Conservation (phyloP, 257 asterid genomes). For the Lithospermum erythrorhizon region DNA sequence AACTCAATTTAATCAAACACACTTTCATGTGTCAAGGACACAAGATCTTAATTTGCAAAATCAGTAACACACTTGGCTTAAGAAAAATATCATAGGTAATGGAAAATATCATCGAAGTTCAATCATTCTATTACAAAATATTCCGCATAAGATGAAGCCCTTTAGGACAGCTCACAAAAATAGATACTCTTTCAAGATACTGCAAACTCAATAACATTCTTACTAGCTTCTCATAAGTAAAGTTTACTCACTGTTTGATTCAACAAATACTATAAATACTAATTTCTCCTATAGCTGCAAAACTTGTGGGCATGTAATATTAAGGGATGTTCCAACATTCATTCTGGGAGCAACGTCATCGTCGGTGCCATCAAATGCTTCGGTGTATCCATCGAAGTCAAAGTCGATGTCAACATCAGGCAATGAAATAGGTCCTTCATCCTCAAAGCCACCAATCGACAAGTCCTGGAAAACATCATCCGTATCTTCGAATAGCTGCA, state of each 20-base stretch:
- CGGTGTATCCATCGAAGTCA: conserved; percentile 41
- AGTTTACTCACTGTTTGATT: conserved; percentile 3
- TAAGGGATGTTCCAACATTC: conserved; percentile 42
- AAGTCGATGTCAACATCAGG: conserved; percentile 61
- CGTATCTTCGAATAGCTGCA: neutral
- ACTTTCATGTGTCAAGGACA: too few relatives aligned
- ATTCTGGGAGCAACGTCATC: conserved; percentile 30
- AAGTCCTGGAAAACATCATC: neutral
- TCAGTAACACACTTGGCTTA: too few relatives aligned
- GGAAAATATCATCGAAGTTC: neutral
- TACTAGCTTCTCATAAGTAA: conserved; percentile 10
- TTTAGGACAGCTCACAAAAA: conserved; percentile 51
- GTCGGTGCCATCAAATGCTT: conserved; percentile 54
- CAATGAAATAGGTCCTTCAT: conserved; percentile 24
- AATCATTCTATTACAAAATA: neutral
- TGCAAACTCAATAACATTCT: conserved; percentile 18
- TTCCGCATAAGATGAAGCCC: conserved; percentile 3
- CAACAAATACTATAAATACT: conserved; percentile 1
- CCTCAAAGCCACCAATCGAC: conserved; percentile 24
- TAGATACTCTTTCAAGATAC: conserved; percentile 12
- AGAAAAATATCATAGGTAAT: too few relatives aligned
- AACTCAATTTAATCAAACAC: too few relatives aligned
- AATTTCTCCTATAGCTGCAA: conserved; percentile 38
- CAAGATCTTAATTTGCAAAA: too few relatives aligned
- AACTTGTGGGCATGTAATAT: conserved; percentile 79